Percentiles rank a stretch among this genome's conserved stretches.
Evolutionary conservation across 805 yeast genomes (phyloP).

Genomic region (Wickerhamia fluorescens): DNA sequence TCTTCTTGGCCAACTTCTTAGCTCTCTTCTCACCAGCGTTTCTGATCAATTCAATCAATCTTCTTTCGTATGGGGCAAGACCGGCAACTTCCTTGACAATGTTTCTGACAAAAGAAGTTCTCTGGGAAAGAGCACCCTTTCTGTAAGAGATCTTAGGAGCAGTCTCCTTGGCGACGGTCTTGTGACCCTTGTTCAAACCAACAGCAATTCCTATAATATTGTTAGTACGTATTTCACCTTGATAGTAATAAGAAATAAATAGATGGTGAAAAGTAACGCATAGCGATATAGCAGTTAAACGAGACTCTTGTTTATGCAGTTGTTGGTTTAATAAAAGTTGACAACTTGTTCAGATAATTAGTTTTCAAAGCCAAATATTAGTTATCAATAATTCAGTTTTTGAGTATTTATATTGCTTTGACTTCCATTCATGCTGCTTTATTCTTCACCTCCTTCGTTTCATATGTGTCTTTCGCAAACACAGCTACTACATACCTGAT

Average conservation of each 20-base stretch:
- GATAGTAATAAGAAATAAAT: no score
- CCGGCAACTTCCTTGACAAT: conserved; percentile 97
- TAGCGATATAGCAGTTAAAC: no score
- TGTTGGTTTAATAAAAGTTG: no score
- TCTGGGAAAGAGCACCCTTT: conserved; percentile 95
- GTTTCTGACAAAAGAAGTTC: conserved; percentile 92
- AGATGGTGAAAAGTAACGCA: no score
- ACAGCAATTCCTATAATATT: conserved; percentile 71
- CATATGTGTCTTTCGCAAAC: no score
- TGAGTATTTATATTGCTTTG: no score
- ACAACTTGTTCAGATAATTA: no score
- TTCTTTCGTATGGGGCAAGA: conserved; percentile 99
- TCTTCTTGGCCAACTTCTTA: conserved; percentile 99
- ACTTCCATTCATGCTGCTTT: no score
- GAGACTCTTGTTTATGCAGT: no score
- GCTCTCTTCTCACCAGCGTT: conserved; percentile 99
- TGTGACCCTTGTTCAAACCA: conserved; percentile 99
- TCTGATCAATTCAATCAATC: conserved; percentile 98
- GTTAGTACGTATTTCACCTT: conserved; percentile 11
- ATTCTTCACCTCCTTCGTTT: no score
- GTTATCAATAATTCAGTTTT: no score
- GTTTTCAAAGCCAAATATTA: no score
- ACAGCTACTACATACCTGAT: conserved; percentile 61
- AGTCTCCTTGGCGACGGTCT: conserved; percentile 74
- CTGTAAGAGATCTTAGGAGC: conserved; percentile 79